These are phyloP conservation scores for Trametes maxima DNA, from an alignment of 768 basidiomycete genomes.

Conservation along the genomic window DNA sequence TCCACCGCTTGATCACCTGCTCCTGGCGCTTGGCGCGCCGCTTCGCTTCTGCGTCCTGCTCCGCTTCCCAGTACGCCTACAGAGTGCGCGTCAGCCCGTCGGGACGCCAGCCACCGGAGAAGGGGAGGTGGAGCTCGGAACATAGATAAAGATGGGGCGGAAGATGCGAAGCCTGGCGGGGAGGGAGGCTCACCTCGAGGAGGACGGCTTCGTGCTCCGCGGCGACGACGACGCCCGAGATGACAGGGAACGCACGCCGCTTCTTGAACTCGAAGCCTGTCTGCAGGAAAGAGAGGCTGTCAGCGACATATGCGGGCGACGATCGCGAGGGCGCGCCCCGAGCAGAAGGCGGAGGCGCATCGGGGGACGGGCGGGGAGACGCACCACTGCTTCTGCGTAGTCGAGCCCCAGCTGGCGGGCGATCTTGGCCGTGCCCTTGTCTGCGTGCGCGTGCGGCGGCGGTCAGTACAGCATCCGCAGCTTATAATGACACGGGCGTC, in stretches of 20 bases:
- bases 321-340: conserved; percentile 8
- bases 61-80: conserved; percentile 86
- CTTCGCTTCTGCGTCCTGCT: conserved; percentile 76
- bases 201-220: conserved; percentile 73
- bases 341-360: conserved; percentile 33
- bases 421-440: conserved; percentile 84
- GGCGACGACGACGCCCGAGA: conserved; percentile 87
- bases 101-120: not conserved
- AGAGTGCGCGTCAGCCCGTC: not conserved
- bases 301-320: conserved; percentile 16
- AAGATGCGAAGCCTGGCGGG: not conserved
- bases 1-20: conserved; percentile 85
- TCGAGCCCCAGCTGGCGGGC: conserved; percentile 86
- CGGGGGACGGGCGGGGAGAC: conserved; percentile 36
- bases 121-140: not conserved
- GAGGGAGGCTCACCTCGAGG: conserved; percentile 60
- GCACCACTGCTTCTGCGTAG: conserved; percentile 93
- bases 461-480: not conserved
- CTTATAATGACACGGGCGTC: not conserved
- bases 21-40: conserved; percentile 76
- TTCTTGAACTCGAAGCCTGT: conserved; percentile 97
- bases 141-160: not conserved
- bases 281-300: conserved; percentile 42
- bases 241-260: conserved; percentile 80
- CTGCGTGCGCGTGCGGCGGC: conserved; percentile 19